A percentile compares a stretch with the other conserved stretches of the same genome.
Conservation (phyloP, 345 rosid species). For the Pistacia vera region DNA sequence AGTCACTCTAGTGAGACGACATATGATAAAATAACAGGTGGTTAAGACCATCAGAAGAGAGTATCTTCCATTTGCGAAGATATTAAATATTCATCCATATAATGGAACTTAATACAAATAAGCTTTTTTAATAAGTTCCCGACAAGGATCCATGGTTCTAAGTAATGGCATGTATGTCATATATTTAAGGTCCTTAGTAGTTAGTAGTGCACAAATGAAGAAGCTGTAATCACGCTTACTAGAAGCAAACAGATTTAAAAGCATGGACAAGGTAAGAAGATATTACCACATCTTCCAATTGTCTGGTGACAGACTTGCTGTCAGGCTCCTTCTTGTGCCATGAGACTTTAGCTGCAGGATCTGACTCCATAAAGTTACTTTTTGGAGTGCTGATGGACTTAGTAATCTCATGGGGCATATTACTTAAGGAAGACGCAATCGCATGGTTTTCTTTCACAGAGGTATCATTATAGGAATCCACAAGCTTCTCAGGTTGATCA, state of each 20-base stretch:
- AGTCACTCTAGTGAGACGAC: background rate
- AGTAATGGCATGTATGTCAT: background rate
- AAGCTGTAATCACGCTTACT: conserved; percentile 4
- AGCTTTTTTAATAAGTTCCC: background rate
- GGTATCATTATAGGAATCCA: conserved; percentile 31
- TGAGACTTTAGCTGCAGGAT: conserved; percentile 29
- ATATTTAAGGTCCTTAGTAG: background rate
- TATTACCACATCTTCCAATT: conserved; percentile 43
- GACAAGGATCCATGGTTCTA: background rate
- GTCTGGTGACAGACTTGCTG: conserved; percentile 29
- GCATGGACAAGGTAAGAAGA: conserved; percentile 4
- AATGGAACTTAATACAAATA: background rate
- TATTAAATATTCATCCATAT: background rate
- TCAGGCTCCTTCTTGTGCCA: conserved; percentile 35
- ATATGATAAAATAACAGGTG: background rate
- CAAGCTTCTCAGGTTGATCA: conserved; percentile 37
- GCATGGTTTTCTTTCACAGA: conserved; percentile 35
- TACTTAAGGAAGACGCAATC: conserved; percentile 19
- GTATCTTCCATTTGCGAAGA: background rate
- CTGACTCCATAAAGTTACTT: conserved; percentile 28
- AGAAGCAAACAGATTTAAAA: conserved; percentile 9
- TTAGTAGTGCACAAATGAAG: background rate
- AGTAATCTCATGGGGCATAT: conserved; percentile 24
- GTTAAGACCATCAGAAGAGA: background rate
- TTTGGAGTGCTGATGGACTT: conserved; percentile 17